Conservation (phyloP, 495 filamentous ascomycete species). For the Penicillium bialowiezense region DNA sequence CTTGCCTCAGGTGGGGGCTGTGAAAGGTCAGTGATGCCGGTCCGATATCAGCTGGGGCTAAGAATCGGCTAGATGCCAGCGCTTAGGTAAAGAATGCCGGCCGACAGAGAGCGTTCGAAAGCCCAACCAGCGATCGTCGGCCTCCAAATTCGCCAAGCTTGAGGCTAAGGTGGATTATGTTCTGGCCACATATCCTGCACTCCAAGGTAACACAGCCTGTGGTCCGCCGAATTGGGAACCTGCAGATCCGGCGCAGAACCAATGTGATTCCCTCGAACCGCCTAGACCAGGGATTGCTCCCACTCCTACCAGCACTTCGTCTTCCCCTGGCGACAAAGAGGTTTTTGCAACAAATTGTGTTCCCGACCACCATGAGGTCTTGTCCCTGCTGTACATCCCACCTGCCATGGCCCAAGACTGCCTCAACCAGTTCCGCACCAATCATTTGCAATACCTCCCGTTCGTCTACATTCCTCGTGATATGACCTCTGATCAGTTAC, state of each 20-base stretch:
- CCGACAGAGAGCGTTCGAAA: conserved; percentile 32
- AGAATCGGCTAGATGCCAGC: conserved; percentile 42
- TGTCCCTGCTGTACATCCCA: conserved; percentile 16
- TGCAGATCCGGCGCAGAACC: conserved; percentile 5
- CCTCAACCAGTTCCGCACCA: conserved; percentile 37
- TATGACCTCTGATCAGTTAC: conserved; percentile 46
- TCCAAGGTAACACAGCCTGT: conserved; percentile 27
- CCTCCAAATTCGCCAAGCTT: conserved; percentile 36
- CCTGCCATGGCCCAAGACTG: conserved; percentile 37
- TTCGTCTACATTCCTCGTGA: conserved; percentile 43
- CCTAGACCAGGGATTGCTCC: not conserved
- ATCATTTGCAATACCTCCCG: conserved; percentile 42
- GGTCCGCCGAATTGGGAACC: conserved; percentile 13
- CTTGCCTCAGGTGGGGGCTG: conserved; percentile 34
- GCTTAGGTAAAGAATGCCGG: conserved; percentile 44
- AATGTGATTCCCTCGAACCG: conserved; percentile 1
- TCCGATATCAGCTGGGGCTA: not conserved
- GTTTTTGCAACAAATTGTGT: not conserved
- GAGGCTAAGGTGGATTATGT: conserved; percentile 51
- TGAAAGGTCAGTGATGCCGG: conserved; percentile 39
- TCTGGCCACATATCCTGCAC: conserved; percentile 13
- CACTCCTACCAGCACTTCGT: conserved; percentile 11
- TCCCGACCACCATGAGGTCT: conserved; percentile 7
- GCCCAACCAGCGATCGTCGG: conserved; percentile 24
- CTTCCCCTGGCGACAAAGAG: conserved; percentile 7